A percentile compares a stretch with the other conserved stretches of the same genome.
phyloP scores from a whole-genome alignment of 2,329 filamentous ascomycete genomes.

The Aschersonia sp. region DNA sequence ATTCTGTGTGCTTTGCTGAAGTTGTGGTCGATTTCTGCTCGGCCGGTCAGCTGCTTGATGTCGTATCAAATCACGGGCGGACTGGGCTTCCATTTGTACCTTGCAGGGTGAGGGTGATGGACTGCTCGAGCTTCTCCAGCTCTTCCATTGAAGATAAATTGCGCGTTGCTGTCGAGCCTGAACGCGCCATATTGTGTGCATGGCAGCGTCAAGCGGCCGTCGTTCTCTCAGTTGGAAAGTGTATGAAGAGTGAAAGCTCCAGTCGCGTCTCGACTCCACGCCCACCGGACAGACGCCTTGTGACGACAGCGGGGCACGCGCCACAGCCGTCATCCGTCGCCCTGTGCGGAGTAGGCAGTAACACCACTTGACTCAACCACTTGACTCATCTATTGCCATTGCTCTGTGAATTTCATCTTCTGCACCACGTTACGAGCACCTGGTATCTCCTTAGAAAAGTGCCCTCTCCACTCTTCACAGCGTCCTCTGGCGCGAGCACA shows the following conservation, averaged over 20 bases:
- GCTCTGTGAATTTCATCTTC: too few species aligned
- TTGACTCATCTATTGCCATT: too few species aligned
- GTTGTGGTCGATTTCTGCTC: constrained; percentile 88
- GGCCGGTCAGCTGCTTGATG: neutral
- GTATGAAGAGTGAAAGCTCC: neutral
- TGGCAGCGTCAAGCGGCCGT: neutral
- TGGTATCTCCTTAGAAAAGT: too few species aligned
- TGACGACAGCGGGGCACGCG: neutral
- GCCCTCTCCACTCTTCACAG: too few species aligned
- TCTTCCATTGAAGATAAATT: constrained; percentile 80
- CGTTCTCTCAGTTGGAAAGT: neutral
- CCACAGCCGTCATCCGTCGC: too few species aligned
- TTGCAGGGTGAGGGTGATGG: constrained; percentile 90
- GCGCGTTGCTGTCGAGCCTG: constrained; percentile 28
- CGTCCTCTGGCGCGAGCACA: too few species aligned
- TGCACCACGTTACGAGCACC: too few species aligned
- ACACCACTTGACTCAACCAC: too few species aligned
- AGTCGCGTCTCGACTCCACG: neutral
- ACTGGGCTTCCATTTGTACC: constrained; percentile 31
- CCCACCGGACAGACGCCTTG: too few species aligned
- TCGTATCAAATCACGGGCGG: neutral
- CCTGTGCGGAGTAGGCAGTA: too few species aligned
- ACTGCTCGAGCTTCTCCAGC: constrained; percentile 89
- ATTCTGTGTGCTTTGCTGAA: constrained; percentile 95
- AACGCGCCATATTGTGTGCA: constrained; percentile 29